A percentile compares a stretch with the other conserved stretches of the same genome.
These are phyloP conservation scores for Leccinum arenicola DNA, from an alignment of 768 basidiomycete species.

Conservation along the genomic window DNA sequence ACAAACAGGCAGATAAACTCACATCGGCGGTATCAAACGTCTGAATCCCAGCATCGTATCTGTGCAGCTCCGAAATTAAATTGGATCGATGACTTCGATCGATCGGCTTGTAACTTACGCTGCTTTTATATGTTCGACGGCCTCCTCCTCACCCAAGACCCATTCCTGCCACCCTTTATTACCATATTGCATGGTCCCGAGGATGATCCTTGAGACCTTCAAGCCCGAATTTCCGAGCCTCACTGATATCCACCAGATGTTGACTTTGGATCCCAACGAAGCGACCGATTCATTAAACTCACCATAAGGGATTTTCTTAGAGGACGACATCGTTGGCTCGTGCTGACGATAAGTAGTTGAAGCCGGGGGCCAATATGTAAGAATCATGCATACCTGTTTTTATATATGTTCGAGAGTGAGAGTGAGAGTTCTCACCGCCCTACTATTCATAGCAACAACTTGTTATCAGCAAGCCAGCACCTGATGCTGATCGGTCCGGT, in stretches of 20 bases:
- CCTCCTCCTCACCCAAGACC: conserved; percentile 48
- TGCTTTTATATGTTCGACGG: conserved; percentile 43
- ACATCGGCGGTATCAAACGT: conserved; percentile 36
- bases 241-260: conserved; percentile 22
- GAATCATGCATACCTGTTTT: neutral
- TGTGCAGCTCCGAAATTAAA: conserved; percentile 5
- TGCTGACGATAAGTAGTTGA: neutral
- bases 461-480: neutral
- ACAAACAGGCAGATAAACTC: conserved; percentile 5
- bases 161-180: conserved; percentile 50
- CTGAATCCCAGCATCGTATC: conserved; percentile 36
- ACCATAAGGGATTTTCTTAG: conserved; percentile 34
- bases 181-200: conserved; percentile 49
- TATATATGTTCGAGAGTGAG: neutral
- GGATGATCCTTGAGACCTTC: conserved; percentile 49
- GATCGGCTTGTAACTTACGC: conserved; percentile 33
- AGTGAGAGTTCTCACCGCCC: conserved; percentile 13
- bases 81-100: neutral
- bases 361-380: neutral
- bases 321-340: conserved; percentile 16
- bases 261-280: neutral
- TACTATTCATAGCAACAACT: conserved; percentile 18
- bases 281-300: conserved; percentile 4
- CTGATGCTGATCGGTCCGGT: conserved; percentile 2
- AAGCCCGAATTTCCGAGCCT: conserved; percentile 47